A percentile compares a stretch with the other conserved stretches of the same genome.
These are phyloP conservation scores for Salicornia ramosissima DNA, from an alignment of 148 eudicot species.

Conservation along the genomic window DNA sequence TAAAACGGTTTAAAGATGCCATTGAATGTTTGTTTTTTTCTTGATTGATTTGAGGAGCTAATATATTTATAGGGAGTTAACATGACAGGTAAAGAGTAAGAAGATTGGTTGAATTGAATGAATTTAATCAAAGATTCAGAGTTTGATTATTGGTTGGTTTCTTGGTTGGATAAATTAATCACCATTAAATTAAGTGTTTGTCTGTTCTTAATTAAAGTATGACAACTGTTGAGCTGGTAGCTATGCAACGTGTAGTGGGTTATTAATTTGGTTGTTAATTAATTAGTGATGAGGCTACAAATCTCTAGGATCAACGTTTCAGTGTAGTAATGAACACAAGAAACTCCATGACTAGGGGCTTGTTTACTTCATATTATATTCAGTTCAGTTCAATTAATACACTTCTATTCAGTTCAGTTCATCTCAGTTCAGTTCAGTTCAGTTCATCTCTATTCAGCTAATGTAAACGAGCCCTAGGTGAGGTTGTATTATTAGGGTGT, in stretches of 20 bases:
- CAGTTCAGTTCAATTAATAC: too few relatives aligned
- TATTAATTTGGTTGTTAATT: too few relatives aligned
- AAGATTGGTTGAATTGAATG: background rate
- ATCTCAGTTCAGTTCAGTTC: too few relatives aligned
- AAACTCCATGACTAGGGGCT: too few relatives aligned
- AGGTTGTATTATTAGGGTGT: too few relatives aligned
- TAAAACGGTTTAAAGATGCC: slow-evolving; percentile 26
- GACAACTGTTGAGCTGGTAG: background rate
- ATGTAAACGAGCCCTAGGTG: too few relatives aligned
- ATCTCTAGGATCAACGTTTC: background rate
- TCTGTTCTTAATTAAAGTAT: background rate
- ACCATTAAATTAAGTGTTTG: too few relatives aligned
- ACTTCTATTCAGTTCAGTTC: too few relatives aligned
- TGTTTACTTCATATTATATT: too few relatives aligned
- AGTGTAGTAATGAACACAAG: background rate
- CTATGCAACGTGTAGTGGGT: background rate
- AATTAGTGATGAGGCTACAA: background rate
- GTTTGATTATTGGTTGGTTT: background rate
- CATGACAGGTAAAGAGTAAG: background rate
- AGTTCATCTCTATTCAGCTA: too few relatives aligned
- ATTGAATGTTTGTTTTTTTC: background rate
- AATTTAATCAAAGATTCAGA: background rate
- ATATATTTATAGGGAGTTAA: too few relatives aligned
- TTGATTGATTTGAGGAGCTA: background rate
- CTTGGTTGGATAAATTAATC: too few relatives aligned